phyloP scores from a whole-genome alignment of 2,329 filamentous ascomycete genomes.

The Monosporascus sp. region DNA sequence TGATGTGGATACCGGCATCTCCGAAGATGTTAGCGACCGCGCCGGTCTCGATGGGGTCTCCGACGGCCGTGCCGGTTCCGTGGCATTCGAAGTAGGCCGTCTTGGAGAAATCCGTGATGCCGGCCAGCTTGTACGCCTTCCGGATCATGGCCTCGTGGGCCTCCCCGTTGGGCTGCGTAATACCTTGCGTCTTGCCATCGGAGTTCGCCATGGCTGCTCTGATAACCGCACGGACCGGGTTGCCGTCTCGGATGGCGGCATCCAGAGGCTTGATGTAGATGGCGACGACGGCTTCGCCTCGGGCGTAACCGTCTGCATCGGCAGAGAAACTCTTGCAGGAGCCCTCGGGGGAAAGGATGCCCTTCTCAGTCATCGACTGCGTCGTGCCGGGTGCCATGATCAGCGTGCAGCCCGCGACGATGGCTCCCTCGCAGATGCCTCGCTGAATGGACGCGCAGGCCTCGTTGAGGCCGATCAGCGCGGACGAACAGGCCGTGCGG shows the following conservation, averaged over 20 bases:
- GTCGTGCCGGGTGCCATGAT: constrained; percentile 16
- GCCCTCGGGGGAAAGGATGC: constrained; percentile 13
- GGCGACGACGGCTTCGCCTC: constrained; percentile 36
- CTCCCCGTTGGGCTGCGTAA: constrained; percentile 32
- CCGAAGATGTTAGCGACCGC: constrained; percentile 30
- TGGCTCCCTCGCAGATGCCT: constrained; percentile 23
- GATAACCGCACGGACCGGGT: constrained; percentile 29
- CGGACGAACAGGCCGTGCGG: constrained; percentile 29
- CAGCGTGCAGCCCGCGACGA: constrained; percentile 25
- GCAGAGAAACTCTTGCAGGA: constrained; percentile 28
- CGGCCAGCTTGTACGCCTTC: constrained; percentile 27
- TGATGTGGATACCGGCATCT: constrained; percentile 19
- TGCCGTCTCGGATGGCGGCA: constrained; percentile 35
- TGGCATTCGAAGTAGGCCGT: constrained; percentile 23
- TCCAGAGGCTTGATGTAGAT: constrained; percentile 36
- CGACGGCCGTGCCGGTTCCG: constrained; percentile 29
- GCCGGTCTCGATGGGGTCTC: constrained; percentile 36
- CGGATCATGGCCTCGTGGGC: constrained; percentile 35
- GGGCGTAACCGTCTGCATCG: constrained; percentile 37
- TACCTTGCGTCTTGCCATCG: constrained; percentile 32
- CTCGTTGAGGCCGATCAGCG: constrained; percentile 26
- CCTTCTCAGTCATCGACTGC: constrained; percentile 6
- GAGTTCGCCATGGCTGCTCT: constrained; percentile 19
- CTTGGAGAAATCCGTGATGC: constrained; percentile 12
- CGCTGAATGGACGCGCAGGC: constrained; percentile 23